Conservation (phyloP, 352 stramenopile genomes). For the Thraustotheca clavata region DNA sequence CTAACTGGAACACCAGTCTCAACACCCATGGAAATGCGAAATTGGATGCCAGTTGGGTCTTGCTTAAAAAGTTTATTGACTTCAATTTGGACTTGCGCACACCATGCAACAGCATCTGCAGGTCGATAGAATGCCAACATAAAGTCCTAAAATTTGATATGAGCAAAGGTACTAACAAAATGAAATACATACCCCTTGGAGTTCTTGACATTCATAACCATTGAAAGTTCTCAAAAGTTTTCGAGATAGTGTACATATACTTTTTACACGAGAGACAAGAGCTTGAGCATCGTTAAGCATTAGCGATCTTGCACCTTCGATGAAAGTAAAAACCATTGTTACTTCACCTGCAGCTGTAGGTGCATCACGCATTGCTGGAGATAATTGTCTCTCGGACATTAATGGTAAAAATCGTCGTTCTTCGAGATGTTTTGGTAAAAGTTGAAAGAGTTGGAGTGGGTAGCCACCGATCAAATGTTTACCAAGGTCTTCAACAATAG, state of each 20-base stretch:
- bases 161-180: background rate
- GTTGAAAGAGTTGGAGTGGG: constrained; percentile 69
- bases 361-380: constrained; percentile 72
- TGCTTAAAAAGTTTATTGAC: constrained; percentile 5
- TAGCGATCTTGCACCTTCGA: constrained; percentile 71
- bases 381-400: constrained; percentile 62
- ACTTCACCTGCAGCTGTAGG: constrained; percentile 66
- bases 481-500: constrained; percentile 78
- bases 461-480: constrained; percentile 61
- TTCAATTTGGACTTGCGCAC: constrained; percentile 68
- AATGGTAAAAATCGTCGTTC: constrained; percentile 58
- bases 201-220: constrained; percentile 82
- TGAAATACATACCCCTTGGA: constrained; percentile 39
- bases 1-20: constrained; percentile 73
- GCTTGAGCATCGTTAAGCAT: constrained; percentile 77
- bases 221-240: constrained; percentile 71
- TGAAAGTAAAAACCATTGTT: constrained; percentile 87
- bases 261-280: constrained; percentile 78
- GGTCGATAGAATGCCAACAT: constrained; percentile 86
- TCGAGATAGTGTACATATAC: constrained; percentile 64
- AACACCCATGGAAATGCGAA: constrained; percentile 84
- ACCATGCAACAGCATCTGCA: constrained; percentile 72
- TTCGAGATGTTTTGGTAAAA: constrained; percentile 72
- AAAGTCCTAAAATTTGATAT: constrained; percentile 39
- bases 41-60: constrained; percentile 26